Conservation (phyloP, 2,329 filamentous ascomycete species). For the Talaromyces sp. region DNA sequence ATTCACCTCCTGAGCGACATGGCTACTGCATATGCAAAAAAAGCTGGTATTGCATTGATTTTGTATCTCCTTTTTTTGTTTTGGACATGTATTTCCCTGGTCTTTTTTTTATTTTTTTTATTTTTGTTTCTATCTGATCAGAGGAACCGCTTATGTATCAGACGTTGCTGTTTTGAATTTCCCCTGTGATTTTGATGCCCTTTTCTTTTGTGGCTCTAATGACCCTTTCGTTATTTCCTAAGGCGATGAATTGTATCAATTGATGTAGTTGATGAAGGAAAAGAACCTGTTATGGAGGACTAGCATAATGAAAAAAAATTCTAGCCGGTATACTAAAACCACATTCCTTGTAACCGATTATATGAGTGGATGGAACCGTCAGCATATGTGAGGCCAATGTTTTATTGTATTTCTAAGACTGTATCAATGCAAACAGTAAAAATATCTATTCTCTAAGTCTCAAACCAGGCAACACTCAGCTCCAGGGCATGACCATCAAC, state of each 20-base stretch:
- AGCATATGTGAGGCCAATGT: too few species aligned
- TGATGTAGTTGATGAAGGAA: not conserved
- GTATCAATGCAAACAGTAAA: not conserved
- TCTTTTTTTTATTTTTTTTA: not conserved
- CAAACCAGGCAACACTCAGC: conserved; percentile 28
- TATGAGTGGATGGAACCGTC: not conserved
- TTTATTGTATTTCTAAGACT: not conserved
- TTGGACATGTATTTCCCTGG: not conserved
- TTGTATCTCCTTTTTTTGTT: not conserved
- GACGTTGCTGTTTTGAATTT: not conserved
- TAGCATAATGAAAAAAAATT: not conserved
- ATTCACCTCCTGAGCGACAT: conserved; percentile 4
- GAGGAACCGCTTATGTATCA: not conserved
- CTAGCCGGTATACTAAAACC: not conserved
- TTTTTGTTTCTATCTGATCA: not conserved
- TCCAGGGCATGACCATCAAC: conserved; percentile 24
- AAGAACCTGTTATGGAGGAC: not conserved
- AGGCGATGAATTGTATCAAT: not conserved
- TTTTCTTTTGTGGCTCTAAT: not conserved
- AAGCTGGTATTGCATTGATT: not conserved
- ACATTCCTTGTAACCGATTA: not conserved
- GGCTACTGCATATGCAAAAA: not conserved
- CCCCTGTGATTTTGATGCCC: not conserved
- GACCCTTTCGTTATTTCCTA: not conserved
- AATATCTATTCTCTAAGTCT: conserved; percentile 5